phyloP scores from a whole-genome alignment of 2,329 filamentous ascomycete species.

The Aspergillus sp. region DNA sequence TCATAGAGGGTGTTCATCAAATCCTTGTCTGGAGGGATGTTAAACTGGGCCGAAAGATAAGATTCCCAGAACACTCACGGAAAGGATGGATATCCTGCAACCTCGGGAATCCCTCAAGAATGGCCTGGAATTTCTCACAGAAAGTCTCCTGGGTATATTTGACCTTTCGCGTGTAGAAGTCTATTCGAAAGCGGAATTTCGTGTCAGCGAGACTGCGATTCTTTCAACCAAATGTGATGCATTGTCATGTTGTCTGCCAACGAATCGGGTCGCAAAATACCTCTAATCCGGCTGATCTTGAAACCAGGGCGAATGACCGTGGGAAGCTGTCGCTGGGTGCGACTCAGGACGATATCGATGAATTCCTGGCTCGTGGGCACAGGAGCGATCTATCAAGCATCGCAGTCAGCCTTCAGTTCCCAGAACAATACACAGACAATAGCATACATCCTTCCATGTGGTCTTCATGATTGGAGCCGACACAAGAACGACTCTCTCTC shows the following conservation, averaged over 20 bases:
- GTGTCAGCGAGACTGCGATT: conserved; percentile 20
- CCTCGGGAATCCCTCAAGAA: conserved; percentile 86
- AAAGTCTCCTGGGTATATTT: conserved; percentile 98
- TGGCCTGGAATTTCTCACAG: conserved; percentile 80
- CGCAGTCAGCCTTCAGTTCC: too few relatives aligned
- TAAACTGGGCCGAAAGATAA: conserved; percentile 10
- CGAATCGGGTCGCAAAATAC: conserved; percentile 19
- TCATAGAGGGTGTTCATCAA: conserved; percentile 97
- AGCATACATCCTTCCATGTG: conserved; percentile 48
- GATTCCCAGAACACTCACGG: conserved; percentile 43
- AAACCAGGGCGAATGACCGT: conserved; percentile 95
- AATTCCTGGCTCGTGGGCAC: conserved; percentile 93
- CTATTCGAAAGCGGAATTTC: conserved; percentile 33
- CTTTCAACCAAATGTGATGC: too few relatives aligned
- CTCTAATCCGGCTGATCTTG: conserved; percentile 85
- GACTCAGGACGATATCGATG: conserved; percentile 88
- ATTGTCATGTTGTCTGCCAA: conserved; percentile 1
- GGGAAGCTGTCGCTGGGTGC: conserved; percentile 84
- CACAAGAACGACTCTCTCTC: conserved; percentile 14
- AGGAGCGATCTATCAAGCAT: conserved; percentile 55
- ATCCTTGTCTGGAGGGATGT: conserved; percentile 50
- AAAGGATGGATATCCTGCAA: conserved; percentile 93
- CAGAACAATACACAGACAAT: too few relatives aligned
- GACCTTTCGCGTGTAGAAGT: conserved; percentile 95
- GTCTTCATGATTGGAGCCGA: conserved; percentile 45